Evolutionary conservation across 805 yeast species (phyloP).

Genomic region (Candida sphagnicola): DNA sequence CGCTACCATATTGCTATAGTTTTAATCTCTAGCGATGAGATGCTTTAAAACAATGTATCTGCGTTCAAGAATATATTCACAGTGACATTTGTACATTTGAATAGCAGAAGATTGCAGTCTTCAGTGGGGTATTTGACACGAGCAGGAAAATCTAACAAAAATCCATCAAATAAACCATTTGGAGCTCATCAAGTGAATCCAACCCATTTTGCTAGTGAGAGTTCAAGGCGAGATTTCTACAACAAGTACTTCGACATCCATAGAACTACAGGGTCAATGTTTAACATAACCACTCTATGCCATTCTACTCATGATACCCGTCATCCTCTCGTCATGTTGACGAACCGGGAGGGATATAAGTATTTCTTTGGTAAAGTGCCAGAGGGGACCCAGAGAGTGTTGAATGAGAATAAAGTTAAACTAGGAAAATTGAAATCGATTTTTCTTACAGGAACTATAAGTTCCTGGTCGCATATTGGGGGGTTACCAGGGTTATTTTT

Average conservation of each 20-base stretch:
- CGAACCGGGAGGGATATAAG: slow-evolving; percentile 46
- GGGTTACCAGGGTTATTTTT: slow-evolving; percentile 89
- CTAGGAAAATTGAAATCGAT: slow-evolving; percentile 58
- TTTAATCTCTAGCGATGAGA: neutral
- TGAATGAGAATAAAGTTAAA: slow-evolving; percentile 57
- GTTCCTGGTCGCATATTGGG: slow-evolving; percentile 73
- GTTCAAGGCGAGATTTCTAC: slow-evolving; percentile 3
- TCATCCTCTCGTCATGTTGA: slow-evolving; percentile 54
- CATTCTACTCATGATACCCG: slow-evolving; percentile 53
- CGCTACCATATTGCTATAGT: slow-evolving; percentile 2
- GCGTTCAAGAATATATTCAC: neutral
- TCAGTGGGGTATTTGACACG: neutral
- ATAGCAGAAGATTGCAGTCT: slow-evolving; percentile 8
- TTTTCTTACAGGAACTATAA: slow-evolving; percentile 72
- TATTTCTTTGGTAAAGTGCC: slow-evolving; percentile 76
- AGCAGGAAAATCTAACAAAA: neutral
- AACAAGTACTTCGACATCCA: slow-evolving; percentile 11
- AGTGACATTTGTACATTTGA: neutral
- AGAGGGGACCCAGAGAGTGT: slow-evolving; percentile 81
- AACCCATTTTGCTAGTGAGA: slow-evolving; percentile 1
- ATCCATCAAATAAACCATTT: neutral
- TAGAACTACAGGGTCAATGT: slow-evolving; percentile 32
- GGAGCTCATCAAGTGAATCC: slow-evolving; percentile 2
- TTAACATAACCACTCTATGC: slow-evolving; percentile 46
- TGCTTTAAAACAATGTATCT: neutral